Percentiles rank a stretch among this genome's conserved stretches.
Conservation (phyloP, 2,329 filamentous ascomycete species). For the Ascosphaera aggregata region DNA sequence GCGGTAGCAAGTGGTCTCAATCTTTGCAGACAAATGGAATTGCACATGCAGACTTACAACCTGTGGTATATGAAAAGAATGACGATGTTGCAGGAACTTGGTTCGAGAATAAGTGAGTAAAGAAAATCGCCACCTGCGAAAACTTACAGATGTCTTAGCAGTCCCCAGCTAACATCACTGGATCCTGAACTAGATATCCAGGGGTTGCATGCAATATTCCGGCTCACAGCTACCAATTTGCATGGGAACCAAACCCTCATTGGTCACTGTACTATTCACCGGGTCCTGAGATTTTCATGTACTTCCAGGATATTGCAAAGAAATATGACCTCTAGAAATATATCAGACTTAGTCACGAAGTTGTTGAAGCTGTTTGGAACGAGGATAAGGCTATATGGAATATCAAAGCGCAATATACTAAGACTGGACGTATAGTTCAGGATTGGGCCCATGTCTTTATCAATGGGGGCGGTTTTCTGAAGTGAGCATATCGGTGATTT, state of each 20-base stretch:
- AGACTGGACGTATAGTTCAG: constrained; percentile 4
- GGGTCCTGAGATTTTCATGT: constrained; percentile 41
- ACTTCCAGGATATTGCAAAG: constrained; percentile 37
- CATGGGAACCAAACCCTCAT: constrained; percentile 41
- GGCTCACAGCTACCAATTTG: constrained; percentile 45
- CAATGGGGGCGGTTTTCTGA: constrained; percentile 18
- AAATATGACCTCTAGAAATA: constrained; percentile 42
- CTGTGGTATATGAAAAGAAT: constrained; percentile 13
- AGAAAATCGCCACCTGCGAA: neutral
- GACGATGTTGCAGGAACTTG: constrained; percentile 16
- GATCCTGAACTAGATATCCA: constrained; percentile 30
- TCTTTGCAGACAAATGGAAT: constrained; percentile 4
- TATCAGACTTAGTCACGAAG: constrained; percentile 30
- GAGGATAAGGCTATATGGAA: constrained; percentile 16
- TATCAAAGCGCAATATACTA: constrained; percentile 10
- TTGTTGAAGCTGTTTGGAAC: constrained; percentile 33
- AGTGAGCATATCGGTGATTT: constrained; percentile 10
- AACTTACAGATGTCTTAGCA: too few relatives aligned
- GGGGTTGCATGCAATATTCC: constrained; percentile 47
- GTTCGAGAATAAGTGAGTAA: constrained; percentile 12
- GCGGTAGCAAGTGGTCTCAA: constrained; percentile 6
- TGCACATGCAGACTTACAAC: constrained; percentile 6
- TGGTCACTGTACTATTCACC: constrained; percentile 47
- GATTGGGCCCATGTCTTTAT: constrained; percentile 15
- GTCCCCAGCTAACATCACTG: constrained; percentile 6